phyloP scores from a whole-genome alignment of 352 stramenopile species.

The Blastocystis sp. region DNA sequence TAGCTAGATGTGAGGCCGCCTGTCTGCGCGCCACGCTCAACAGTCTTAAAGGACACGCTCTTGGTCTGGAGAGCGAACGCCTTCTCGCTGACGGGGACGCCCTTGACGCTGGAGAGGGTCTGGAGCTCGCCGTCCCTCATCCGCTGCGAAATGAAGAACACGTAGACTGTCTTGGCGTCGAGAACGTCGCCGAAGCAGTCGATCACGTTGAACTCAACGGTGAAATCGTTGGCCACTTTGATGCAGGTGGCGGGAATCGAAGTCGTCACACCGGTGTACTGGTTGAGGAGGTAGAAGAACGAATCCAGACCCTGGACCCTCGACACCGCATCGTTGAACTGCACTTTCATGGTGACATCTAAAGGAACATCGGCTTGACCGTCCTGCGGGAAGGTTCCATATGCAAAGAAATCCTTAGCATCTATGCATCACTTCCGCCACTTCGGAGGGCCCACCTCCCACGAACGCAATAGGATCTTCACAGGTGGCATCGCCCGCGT shows the following conservation, averaged over 20 bases:
- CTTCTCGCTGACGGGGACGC: neutral
- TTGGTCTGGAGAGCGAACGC: conserved; percentile 50
- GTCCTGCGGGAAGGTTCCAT: neutral
- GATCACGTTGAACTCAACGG: conserved; percentile 44
- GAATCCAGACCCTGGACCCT: neutral
- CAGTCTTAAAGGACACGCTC: conserved; percentile 31
- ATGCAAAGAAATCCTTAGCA: conserved; percentile 17
- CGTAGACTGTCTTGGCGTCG: conserved; percentile 47
- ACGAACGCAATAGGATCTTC: conserved; percentile 61
- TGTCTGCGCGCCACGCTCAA: neutral
- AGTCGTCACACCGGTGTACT: neutral
- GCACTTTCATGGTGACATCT: conserved; percentile 33
- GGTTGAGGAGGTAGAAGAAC: conserved; percentile 59
- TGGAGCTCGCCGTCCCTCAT: neutral
- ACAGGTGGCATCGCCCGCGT: conserved; percentile 53
- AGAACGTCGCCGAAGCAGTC: conserved; percentile 53
- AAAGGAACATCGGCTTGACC: conserved; percentile 19
- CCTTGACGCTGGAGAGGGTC: conserved; percentile 48
- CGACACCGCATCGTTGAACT: conserved; percentile 32
- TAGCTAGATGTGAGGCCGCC: neutral
- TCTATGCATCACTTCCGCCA: neutral
- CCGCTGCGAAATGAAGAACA: conserved; percentile 54
- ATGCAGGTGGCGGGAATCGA: conserved; percentile 42
- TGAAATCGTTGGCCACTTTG: neutral
- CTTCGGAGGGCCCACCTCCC: neutral